A percentile compares a stretch with the other conserved stretches of the same genome.
These are phyloP conservation scores for Daucus carota DNA, from an alignment of 129 eudicot genomes.

Conservation along the genomic window DNA sequence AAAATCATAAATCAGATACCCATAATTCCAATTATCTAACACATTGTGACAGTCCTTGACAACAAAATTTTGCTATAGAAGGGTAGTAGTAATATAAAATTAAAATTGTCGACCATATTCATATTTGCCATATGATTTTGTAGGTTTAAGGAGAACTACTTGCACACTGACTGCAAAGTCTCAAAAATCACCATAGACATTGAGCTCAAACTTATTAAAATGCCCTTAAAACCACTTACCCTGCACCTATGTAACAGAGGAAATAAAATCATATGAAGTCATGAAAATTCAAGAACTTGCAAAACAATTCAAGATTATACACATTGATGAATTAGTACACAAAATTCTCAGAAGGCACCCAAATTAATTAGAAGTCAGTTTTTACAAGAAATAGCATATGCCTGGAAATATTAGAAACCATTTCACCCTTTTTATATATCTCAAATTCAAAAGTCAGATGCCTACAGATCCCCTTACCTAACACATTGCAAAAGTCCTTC, in stretches of 20 bases:
- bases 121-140: not conserved
- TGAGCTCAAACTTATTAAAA: not conserved
- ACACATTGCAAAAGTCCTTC: too few relatives aligned
- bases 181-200: not conserved
- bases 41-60: not conserved
- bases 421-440: too few relatives aligned
- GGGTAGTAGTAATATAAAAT: not conserved
- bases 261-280: not conserved
- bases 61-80: not conserved
- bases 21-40: not conserved
- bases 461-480: too few relatives aligned
- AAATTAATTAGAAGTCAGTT: too few relatives aligned
- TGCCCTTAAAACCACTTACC: not conserved
- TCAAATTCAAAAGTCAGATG: too few relatives aligned
- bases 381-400: too few relatives aligned
- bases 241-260: too few relatives aligned
- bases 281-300: too few relatives aligned
- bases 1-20: not conserved
- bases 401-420: too few relatives aligned
- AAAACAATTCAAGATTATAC: slow-evolving; percentile 5
- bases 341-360: too few relatives aligned
- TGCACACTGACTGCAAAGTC: not conserved
- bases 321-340: too few relatives aligned
- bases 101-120: not conserved
- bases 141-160: not conserved